phyloP scores from a whole-genome alignment of 805 yeast genomes.

The Sugiyamaella americana region DNA sequence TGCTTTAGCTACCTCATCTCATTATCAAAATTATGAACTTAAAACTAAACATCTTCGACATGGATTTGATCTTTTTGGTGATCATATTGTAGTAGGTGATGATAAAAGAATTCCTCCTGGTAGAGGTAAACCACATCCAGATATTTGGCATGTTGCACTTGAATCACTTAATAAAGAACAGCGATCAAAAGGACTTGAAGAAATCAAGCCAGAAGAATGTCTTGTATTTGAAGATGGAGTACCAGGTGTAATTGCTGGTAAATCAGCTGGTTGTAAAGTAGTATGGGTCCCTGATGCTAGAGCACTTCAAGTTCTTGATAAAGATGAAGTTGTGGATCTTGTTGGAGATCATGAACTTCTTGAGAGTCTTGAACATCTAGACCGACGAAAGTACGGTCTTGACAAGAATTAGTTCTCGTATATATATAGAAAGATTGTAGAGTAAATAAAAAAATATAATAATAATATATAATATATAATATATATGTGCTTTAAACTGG shows the following conservation, averaged over 20 bases:
- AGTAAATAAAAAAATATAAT: neutral
- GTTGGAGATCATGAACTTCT: conserved; percentile 56
- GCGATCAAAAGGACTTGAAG: conserved; percentile 35
- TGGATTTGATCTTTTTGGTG: conserved; percentile 60
- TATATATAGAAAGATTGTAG: neutral
- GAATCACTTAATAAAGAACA: conserved; percentile 57
- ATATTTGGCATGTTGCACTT: conserved; percentile 83
- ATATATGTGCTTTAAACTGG: conserved; percentile 30
- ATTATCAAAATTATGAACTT: conserved; percentile 48
- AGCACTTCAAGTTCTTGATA: conserved; percentile 50
- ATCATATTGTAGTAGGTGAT: conserved; percentile 80
- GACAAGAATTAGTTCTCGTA: neutral
- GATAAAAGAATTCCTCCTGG: conserved; percentile 77
- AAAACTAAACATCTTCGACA: conserved; percentile 66
- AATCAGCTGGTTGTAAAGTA: conserved; percentile 76
- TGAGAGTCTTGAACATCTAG: conserved; percentile 46
- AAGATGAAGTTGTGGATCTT: conserved; percentile 40
- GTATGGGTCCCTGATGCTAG: conserved; percentile 90
- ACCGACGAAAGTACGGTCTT: conserved; percentile 38
- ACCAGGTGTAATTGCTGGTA: conserved; percentile 84
- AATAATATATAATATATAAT: neutral
- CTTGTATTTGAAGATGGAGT: conserved; percentile 92
- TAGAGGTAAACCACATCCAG: conserved; percentile 89
- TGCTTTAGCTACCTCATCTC: conserved; percentile 87
- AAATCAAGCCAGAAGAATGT: conserved; percentile 69